Percentiles rank a stretch among this genome's conserved stretches.
phyloP scores from a whole-genome alignment of 164 flowering plant species.

The Liriodendron chinense region DNA sequence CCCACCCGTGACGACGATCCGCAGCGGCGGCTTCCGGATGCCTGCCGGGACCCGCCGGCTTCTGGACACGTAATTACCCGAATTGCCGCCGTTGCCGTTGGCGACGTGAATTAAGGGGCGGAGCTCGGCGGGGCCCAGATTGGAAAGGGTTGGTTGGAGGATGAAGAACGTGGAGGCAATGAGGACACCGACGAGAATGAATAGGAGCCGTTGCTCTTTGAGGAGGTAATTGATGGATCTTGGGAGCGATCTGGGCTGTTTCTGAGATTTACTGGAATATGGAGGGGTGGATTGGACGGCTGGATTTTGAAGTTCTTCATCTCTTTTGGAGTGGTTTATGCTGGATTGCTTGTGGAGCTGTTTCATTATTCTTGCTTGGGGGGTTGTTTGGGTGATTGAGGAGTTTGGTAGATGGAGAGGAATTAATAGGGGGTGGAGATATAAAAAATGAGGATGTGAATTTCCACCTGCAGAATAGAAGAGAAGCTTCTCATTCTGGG shows the following conservation, averaged over 20 bases:
- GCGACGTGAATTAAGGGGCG: constrained; percentile 12
- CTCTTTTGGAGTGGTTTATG: constrained; percentile 37
- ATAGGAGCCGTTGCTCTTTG: constrained; percentile 78
- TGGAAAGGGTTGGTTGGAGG: constrained; percentile 61
- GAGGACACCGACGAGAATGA: constrained; percentile 73
- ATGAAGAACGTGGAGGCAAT: constrained; percentile 88
- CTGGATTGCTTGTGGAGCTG: constrained; percentile 71
- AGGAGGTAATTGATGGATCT: constrained; percentile 74
- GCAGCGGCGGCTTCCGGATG: constrained; percentile 40
- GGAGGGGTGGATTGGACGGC: constrained; percentile 19
- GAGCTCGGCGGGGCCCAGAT: constrained; percentile 29
- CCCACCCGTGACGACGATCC: constrained; percentile 93
- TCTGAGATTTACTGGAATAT: constrained; percentile 56
- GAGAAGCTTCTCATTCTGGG: too few relatives aligned
- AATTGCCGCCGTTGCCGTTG: not conserved
- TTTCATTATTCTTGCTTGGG: constrained; percentile 39
- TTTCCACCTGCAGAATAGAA: not conserved
- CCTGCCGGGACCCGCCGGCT: constrained; percentile 61
- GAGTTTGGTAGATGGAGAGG: not conserved
- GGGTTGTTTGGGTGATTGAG: not conserved
- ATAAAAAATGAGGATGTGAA: not conserved
- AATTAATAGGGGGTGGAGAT: not conserved
- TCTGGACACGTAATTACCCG: not conserved
- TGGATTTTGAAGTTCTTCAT: constrained; percentile 43
- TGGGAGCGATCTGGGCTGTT: constrained; percentile 52